Base-by-base conservation (phyloP, 192 early-diverging fungal species). In the Entomortierella parvispora region DNA sequence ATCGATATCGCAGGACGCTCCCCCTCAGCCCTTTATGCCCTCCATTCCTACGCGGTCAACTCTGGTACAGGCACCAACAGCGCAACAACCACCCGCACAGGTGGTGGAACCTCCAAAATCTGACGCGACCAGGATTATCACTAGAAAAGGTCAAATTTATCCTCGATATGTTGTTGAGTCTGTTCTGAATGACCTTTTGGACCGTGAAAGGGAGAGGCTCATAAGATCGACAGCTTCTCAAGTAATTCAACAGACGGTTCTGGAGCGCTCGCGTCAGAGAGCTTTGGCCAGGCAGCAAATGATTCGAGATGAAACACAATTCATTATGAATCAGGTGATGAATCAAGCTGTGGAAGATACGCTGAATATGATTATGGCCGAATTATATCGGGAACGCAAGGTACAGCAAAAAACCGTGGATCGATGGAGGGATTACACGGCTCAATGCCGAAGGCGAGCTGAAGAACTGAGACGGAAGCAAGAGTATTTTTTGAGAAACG, bases 401-500 rank as follows among this genome's bases (percentile, higher is more conserved):
- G 20, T 68, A 8, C 50, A 64, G 18, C 46, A 54, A 10, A 23
- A 54, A 8, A 61, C 62, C 0, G 28, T 77, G 17, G 14, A 11
- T 20, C 65, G 51, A 7, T 68, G 66, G 74, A 62, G 14, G 12
- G 48, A 37, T 14, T 68, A 58, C 34, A 52, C 74, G 12, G 37
- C 17, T 28, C 56, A 58, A 45, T 56, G 54, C 18, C 54, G 45
- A 20, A 43, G 53, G 29, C 51, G 74, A 25, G 65, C 74, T 0
- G 74, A 68, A 22, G 74, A 77, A 20, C 60, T 68, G 29, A 44
- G 42, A 32, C 47, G 66, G 22, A 58, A 59, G 6, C 65, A 64
- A 26, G 74, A 68, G 18, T 65, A 77, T 32, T 68, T 68, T 46
- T 43, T 77, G 61, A 32, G 28, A 9, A 68, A 68, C 22, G 59